These are phyloP conservation scores for Dianthus caryophyllus DNA, from an alignment of 148 eudicot genomes.

Conservation along the genomic window DNA sequence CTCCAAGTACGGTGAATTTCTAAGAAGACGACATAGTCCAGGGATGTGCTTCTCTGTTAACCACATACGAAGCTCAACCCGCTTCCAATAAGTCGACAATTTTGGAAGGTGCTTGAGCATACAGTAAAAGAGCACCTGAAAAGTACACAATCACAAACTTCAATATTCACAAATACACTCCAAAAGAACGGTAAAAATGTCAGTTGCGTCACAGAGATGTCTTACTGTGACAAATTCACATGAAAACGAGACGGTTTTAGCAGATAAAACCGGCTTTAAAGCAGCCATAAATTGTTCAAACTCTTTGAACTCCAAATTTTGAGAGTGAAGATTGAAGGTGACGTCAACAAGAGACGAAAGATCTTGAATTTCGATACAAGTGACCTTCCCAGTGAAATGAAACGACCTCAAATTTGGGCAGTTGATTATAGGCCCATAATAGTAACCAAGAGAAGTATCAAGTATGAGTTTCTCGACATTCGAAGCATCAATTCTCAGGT, in stretches of 20 bases:
- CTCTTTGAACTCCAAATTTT: constrained; percentile 2
- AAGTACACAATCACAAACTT: neutral
- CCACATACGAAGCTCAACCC: constrained; percentile 13
- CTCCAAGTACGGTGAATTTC: constrained; percentile 16
- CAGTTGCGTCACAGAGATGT: neutral
- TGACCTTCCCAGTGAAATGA: constrained; percentile 7
- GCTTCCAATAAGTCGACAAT: constrained; percentile 9
- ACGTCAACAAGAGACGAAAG: neutral
- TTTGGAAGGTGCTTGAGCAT: constrained; percentile 7
- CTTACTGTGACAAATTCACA: constrained; percentile 23
- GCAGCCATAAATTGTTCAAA: constrained; percentile 10
- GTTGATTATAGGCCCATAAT: neutral
- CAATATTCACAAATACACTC: neutral
- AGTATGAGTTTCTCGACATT: constrained; percentile 20
- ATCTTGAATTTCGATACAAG: neutral
- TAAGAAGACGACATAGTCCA: neutral
- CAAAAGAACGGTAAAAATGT: neutral
- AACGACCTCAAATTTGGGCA: constrained; percentile 21
- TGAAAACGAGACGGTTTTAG: constrained; percentile 17
- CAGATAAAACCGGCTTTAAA: constrained; percentile 14
- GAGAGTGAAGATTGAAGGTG: neutral
- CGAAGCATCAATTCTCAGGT: constrained; percentile 4
- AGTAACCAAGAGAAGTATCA: neutral
- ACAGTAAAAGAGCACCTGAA: constrained; percentile 23
- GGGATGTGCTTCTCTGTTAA: constrained; percentile 21